Percentiles rank a stretch among this genome's conserved stretches.
Evolutionary conservation across 768 basidiomycete species (phyloP).

Genomic region (Serendipita sp.): DNA sequence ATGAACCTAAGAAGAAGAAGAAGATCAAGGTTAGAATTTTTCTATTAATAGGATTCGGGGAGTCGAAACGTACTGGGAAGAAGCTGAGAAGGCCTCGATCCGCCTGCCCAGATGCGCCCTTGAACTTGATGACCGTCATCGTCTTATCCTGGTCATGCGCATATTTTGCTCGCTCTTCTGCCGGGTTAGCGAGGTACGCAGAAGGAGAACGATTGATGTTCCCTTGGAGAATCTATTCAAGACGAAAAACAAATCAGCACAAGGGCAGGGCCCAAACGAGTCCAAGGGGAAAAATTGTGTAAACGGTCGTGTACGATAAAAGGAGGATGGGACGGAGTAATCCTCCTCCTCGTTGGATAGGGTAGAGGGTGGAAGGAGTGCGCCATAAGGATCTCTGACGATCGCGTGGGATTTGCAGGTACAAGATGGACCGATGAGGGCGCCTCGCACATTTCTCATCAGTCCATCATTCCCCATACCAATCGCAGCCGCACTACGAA

Average conservation of each 20-base stretch:
- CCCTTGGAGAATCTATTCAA: conserved; percentile 31
- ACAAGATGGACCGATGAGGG: too few species aligned
- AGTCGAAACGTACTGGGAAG: conserved; percentile 25
- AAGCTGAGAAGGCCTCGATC: conserved; percentile 54
- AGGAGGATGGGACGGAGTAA: too few species aligned
- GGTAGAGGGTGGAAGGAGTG: too few species aligned
- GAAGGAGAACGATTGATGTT: conserved; percentile 63
- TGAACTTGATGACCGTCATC: conserved; percentile 48
- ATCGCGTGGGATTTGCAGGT: too few species aligned
- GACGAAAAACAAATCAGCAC: not conserved
- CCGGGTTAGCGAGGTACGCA: conserved; percentile 62
- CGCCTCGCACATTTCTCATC: too few species aligned
- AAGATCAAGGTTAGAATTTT: not conserved
- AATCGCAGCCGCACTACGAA: too few species aligned
- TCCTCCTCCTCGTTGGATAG: too few species aligned
- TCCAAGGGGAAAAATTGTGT: not conserved
- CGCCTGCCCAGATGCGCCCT: conserved; percentile 32
- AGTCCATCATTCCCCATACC: too few species aligned
- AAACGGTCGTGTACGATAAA: too few species aligned
- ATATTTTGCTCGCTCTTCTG: conserved; percentile 47
- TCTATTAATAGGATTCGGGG: too few species aligned
- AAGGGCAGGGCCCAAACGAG: not conserved
- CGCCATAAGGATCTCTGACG: too few species aligned
- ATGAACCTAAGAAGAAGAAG: conserved; percentile 31
- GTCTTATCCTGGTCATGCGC: conserved; percentile 60